phyloP scores from a whole-genome alignment of 345 rosid genomes.

The Brassica incana region DNA sequence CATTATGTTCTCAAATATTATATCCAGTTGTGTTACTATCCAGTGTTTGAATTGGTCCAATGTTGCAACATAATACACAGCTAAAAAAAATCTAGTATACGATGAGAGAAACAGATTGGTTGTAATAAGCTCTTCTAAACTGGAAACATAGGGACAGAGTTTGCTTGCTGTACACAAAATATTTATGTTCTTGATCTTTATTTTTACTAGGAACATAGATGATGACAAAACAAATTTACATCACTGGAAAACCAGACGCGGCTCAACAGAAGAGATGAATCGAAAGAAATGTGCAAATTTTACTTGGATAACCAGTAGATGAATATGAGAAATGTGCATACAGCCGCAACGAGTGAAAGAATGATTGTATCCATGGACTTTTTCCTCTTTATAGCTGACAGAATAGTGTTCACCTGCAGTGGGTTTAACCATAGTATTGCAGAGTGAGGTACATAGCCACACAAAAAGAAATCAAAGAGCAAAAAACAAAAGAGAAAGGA shows the following conservation, averaged over 20 bases:
- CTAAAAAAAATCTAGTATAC: not conserved
- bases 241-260: constrained; percentile 29
- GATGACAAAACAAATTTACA: constrained; percentile 25
- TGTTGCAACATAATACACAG: not conserved
- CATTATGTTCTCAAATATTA: too few species aligned
- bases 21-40: not conserved
- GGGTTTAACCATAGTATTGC: constrained; percentile 13
- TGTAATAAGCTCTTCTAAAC: constrained; percentile 7
- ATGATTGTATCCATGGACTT: constrained; percentile 95
- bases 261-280: constrained; percentile 35
- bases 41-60: not conserved
- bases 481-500: not conserved
- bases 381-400: constrained; percentile 86
- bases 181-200: constrained; percentile 23
- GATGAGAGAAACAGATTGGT: constrained; percentile 7
- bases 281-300: constrained; percentile 27
- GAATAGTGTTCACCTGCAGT: constrained; percentile 82
- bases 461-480: not conserved
- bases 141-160: constrained; percentile 3
- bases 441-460: constrained; percentile 12
- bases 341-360: constrained; percentile 90
- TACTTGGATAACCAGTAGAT: constrained; percentile 94
- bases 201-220: constrained; percentile 26
- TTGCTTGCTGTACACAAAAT: constrained; percentile 37
- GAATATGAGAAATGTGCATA: constrained; percentile 89